Percentiles rank a stretch among this genome's conserved stretches.
These are phyloP conservation scores for Neurospora sp. DNA, from an alignment of 495 filamentous ascomycete genomes.

Conservation along the genomic window DNA sequence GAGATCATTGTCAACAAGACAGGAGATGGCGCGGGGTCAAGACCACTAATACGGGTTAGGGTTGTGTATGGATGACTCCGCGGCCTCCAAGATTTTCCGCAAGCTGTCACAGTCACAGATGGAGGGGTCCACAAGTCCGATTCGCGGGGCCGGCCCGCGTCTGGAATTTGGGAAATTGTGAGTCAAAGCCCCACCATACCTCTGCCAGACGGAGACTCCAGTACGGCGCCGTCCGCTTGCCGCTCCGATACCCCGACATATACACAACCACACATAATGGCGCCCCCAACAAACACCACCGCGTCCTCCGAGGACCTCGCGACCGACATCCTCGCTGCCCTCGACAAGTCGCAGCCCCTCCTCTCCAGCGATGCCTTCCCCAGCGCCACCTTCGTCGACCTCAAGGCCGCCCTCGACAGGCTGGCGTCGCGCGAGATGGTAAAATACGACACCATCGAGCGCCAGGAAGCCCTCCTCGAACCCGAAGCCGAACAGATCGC, in stretches of 20 bases:
- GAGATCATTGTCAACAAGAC: neutral
- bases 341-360: conserved; percentile 53
- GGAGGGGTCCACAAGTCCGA: neutral
- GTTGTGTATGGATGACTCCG: neutral
- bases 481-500: conserved; percentile 69
- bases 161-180: neutral
- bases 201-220: neutral
- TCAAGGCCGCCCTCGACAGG: conserved; percentile 83
- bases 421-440: conserved; percentile 79
- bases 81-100: neutral
- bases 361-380: conserved; percentile 71
- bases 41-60: neutral
- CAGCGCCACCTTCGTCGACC: conserved; percentile 50
- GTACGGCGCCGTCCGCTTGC: neutral
- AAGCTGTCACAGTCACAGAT: neutral
- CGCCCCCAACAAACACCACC: conserved; percentile 6
- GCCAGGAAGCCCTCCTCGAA: conserved; percentile 69
- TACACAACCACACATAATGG: neutral
- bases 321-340: conserved; percentile 52
- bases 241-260: neutral
- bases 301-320: conserved; percentile 44
- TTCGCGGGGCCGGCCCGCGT: neutral
- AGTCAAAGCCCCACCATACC: neutral
- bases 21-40: neutral
- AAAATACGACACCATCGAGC: conserved; percentile 68